Base-by-base conservation (phyloP, 2,329 filamentous ascomycete genomes). In the Clonostachys rhizophaga region DNA sequence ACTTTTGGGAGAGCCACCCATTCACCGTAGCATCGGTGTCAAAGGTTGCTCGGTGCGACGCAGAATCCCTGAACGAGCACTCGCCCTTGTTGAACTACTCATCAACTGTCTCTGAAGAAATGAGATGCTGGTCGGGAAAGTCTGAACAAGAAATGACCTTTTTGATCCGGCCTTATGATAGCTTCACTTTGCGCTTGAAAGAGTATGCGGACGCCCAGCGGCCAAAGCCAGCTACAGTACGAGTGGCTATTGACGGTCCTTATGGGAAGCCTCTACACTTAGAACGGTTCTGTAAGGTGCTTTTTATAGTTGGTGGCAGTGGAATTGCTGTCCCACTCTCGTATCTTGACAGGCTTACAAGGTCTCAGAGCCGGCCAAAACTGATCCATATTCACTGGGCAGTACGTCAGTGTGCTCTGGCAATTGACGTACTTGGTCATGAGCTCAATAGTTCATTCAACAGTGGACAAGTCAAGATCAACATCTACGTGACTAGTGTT, bases 1-100 rank as follows among this genome's bases (percentile, higher is more conserved):
- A 61, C 1, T 65, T 65, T 44, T 76, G 73, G 74, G 71, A 77
- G 48, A 74, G 69, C 49, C 74, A 77, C 40, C 74, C 74, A 0
- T 76, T 77, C 46, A 75, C 74, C 0, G 65, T 75, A 8, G 69
- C 69, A 1, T 59, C 58, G 8, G 53, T 64, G n/a, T 18, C 34
- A 11, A 18, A 10, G 8, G 9, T 5, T 34, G 43, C 18, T 42
- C 40, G 17, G 18, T n/a, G 34, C 16, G 16, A 8, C 16, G 40
- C 11, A 39, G 33, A 2, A 44, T 20, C 42, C 34, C 60, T 0
- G 56, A 54, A 10, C 66, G 69, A 18, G 16, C 72, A 83, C 2
- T 58, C 85, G 59, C 64, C 6, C 54, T 50, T 3, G 64, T 64
- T 1, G 58, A 69, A 0, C 58, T 71, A 57, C 24, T 33, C 18